A percentile compares a stretch with the other conserved stretches of the same genome.
Conservation (phyloP, 495 filamentous ascomycete species). For the Hamigera avellanea region DNA sequence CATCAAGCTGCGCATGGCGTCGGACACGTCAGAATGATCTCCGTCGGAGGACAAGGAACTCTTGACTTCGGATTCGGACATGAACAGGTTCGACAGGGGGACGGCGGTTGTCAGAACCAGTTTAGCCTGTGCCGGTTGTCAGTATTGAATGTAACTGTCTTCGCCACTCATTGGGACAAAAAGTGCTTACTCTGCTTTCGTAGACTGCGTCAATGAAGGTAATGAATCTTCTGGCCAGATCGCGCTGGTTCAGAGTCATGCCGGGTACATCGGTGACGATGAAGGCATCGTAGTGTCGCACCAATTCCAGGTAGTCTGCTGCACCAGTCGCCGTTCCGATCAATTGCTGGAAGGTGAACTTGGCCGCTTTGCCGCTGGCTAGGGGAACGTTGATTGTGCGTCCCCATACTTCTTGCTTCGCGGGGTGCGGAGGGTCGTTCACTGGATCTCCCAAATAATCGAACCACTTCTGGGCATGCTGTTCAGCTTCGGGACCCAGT, state of each 20-base stretch:
- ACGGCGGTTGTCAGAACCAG: slow-evolving; percentile 84
- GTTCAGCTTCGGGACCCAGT: slow-evolving; percentile 61
- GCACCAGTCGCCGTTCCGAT: slow-evolving; percentile 80
- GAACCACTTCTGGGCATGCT: slow-evolving; percentile 91
- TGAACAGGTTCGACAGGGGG: slow-evolving; percentile 75
- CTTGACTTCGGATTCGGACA: slow-evolving; percentile 66
- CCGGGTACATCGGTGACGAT: slow-evolving; percentile 83
- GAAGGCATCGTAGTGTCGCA: slow-evolving; percentile 83
- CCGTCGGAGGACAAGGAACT: slow-evolving; percentile 22
- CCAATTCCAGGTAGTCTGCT: slow-evolving; percentile 90
- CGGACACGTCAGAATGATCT: slow-evolving; percentile 53
- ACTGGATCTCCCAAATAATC: slow-evolving; percentile 78
- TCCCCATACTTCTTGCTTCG: slow-evolving; percentile 86
- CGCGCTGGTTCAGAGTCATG: slow-evolving; percentile 78
- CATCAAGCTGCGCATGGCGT: slow-evolving; percentile 83
- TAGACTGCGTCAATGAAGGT: slow-evolving; percentile 97
- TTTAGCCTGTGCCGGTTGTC: slow-evolving; percentile 63
- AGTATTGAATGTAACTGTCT: slow-evolving; percentile 3
- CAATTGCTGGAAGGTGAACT: slow-evolving; percentile 82
- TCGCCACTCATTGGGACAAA: not conserved
- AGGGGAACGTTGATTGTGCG: slow-evolving; percentile 75
- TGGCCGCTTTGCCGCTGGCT: slow-evolving; percentile 78
- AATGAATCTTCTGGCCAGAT: slow-evolving; percentile 86
- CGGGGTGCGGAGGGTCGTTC: slow-evolving; percentile 60
- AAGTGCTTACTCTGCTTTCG: slow-evolving; percentile 48